Conservation (phyloP, 2,329 filamentous ascomycete genomes). For the Pseudogymnoascus sp. region DNA sequence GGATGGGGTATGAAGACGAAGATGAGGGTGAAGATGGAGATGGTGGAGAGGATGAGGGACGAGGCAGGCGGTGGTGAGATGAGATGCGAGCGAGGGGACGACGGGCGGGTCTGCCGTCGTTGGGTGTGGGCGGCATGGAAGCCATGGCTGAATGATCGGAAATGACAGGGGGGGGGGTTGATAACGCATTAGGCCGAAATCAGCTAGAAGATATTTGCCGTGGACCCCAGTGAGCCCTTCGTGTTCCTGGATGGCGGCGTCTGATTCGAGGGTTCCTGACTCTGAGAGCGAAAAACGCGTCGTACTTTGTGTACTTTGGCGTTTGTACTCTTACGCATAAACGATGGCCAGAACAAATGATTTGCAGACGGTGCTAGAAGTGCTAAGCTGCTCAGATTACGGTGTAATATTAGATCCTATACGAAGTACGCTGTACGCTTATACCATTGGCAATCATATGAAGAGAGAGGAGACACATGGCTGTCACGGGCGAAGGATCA, state of each 20-base stretch:
- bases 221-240: conserved; percentile 5
- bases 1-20: neutral
- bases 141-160: conserved; percentile 4
- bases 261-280: conserved; percentile 2
- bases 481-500: neutral
- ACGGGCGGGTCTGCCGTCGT: conserved; percentile 1
- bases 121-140: neutral
- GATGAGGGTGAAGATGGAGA: neutral
- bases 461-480: neutral
- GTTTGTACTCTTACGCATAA: neutral
- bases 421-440: neutral
- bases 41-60: neutral
- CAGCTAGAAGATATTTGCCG: neutral
- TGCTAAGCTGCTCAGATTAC: neutral
- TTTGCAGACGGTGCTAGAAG: neutral
- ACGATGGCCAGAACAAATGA: neutral
- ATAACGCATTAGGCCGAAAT: conserved; percentile 4
- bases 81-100: neutral
- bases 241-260: neutral
- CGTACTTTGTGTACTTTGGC: neutral
- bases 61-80: neutral
- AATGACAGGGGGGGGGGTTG: neutral
- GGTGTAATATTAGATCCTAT: conserved; percentile 7
- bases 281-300: neutral
- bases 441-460: neutral